Evolutionary conservation across 352 stramenopile species (phyloP).

Genomic region (Lagenidium giganteum): DNA sequence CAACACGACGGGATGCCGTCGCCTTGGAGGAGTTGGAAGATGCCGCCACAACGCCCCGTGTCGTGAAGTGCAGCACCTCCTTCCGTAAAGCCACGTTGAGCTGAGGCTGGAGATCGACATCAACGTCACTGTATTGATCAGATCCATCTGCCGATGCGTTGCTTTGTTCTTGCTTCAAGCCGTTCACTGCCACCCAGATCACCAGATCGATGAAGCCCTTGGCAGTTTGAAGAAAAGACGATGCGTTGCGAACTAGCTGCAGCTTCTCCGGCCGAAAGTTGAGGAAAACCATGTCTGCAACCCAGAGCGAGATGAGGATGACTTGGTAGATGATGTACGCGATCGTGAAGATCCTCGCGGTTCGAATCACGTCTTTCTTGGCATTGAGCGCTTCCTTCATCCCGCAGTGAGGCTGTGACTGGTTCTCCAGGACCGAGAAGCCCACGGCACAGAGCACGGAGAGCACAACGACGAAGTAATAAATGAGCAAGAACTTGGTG

Average conservation of each 20-base stretch:
- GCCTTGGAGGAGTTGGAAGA: slow-evolving; percentile 61
- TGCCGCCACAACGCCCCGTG: slow-evolving; percentile 72
- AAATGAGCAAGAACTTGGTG: slow-evolving; percentile 53
- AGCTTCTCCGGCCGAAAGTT: slow-evolving; percentile 21
- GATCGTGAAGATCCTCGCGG: slow-evolving; percentile 73
- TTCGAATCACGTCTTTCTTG: slow-evolving; percentile 80
- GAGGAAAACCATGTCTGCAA: slow-evolving; percentile 50
- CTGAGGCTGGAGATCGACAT: slow-evolving; percentile 80
- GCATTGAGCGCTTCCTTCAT: slow-evolving; percentile 75
- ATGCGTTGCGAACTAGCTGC: slow-evolving; percentile 42
- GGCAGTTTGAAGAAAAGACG: slow-evolving; percentile 63
- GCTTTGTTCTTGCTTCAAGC: slow-evolving; percentile 28
- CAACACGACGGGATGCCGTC: slow-evolving; percentile 38
- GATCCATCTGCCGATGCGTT: too few species aligned
- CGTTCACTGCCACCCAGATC: slow-evolving; percentile 81
- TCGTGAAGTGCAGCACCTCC: slow-evolving; percentile 88
- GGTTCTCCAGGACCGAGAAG: slow-evolving; percentile 66
- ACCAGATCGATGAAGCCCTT: slow-evolving; percentile 82
- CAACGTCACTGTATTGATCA: slow-evolving; percentile 62
- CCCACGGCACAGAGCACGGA: slow-evolving; percentile 56
- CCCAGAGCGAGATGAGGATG: slow-evolving; percentile 78
- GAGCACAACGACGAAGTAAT: slow-evolving; percentile 73
- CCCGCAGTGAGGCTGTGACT: slow-evolving; percentile 61
- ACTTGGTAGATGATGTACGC: slow-evolving; percentile 82
- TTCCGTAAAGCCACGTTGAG: slow-evolving; percentile 83